Percentiles rank a stretch among this genome's conserved stretches.
Conservation (phyloP, 2,329 filamentous ascomycete species). For the Hypoxylon sp. region DNA sequence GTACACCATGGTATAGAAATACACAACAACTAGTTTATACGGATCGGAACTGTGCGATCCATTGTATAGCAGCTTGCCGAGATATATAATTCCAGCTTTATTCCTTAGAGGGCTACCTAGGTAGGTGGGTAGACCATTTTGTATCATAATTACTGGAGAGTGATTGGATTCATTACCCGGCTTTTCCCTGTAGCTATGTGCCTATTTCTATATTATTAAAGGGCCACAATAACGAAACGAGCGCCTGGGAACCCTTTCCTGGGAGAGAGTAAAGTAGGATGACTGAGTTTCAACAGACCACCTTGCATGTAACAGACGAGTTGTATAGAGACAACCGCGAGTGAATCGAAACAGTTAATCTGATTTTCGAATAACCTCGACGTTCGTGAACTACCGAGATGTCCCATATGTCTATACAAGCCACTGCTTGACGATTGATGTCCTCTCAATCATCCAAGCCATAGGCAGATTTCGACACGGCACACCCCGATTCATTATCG, state of each 20-base stretch:
- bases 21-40: not conserved
- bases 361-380: not conserved
- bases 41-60: not conserved
- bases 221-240: no score
- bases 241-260: no score
- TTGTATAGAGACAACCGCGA: not conserved
- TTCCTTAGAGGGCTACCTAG: no score
- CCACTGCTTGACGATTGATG: not conserved
- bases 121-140: no score
- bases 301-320: not conserved
- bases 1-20: not conserved
- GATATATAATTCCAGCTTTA: no score
- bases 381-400: not conserved
- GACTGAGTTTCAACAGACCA: not conserved
- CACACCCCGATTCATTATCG: not conserved
- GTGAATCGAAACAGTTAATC: not conserved
- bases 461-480: not conserved
- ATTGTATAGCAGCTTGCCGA: no score
- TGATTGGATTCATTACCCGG: no score
- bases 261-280: not conserved
- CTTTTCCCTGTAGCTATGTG: no score
- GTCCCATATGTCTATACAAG: not conserved
- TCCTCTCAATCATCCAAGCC: not conserved
- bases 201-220: no score
- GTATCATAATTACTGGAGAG: no score